These are phyloP conservation scores for Cymbopogon citratus DNA, from an alignment of 176 grass and related monocot species.

Conservation along the genomic window DNA sequence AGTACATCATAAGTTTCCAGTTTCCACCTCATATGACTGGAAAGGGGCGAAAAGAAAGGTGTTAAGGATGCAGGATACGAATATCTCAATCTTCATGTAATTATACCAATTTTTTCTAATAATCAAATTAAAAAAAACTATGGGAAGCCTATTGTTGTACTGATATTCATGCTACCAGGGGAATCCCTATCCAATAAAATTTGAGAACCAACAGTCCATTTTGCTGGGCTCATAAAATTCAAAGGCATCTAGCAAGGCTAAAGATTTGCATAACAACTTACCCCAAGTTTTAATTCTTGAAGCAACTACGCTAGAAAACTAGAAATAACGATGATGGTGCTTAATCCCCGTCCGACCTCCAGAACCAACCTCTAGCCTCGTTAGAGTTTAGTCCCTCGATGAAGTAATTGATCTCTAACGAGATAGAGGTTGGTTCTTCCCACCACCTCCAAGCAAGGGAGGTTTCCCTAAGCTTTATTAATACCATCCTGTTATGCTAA, in stretches of 20 bases:
- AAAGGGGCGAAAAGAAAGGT: background rate
- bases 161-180: background rate
- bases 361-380: slow-evolving; percentile 33
- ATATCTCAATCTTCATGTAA: background rate
- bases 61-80: background rate
- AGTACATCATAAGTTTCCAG: background rate
- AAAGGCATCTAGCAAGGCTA: background rate
- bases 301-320: background rate
- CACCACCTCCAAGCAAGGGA: background rate
- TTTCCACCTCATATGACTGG: background rate
- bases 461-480: background rate
- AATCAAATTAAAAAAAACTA: slow-evolving; percentile 2
- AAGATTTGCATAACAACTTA: background rate
- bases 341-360: background rate
- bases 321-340: background rate
- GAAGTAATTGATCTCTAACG: slow-evolving; percentile 23
- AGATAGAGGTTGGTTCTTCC: slow-evolving; percentile 20
- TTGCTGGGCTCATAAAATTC: background rate
- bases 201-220: slow-evolving; percentile 1
- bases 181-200: background rate
- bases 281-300: slow-evolving; percentile 11
- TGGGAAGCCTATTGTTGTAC: background rate
- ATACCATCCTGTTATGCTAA: slow-evolving; percentile 1
- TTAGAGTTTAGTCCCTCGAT: slow-evolving; percentile 28
- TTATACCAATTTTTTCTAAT: background rate